Evolutionary conservation across 148 eudicot genomes (phyloP).

Genomic region (Spergularia marina): DNA sequence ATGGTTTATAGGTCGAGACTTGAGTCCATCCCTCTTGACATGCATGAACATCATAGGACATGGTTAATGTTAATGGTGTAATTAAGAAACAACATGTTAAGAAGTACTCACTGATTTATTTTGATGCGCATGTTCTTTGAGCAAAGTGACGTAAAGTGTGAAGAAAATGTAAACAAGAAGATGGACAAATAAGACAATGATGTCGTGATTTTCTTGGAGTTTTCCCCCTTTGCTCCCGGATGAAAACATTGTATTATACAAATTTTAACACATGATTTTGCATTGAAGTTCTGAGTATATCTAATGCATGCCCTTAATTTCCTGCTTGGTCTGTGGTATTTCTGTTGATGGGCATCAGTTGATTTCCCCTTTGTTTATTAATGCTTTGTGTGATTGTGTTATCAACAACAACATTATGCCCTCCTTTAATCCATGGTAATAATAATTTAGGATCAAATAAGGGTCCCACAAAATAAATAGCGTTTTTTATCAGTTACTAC

Average conservation of each 20-base stretch:
- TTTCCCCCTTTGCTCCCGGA: neutral
- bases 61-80: too few species aligned
- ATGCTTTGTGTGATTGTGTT: neutral
- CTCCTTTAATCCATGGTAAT: neutral
- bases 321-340: neutral
- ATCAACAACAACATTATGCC: neutral
- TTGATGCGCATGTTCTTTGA: neutral
- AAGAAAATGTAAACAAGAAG: neutral
- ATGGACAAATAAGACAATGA: neutral
- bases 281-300: too few species aligned
- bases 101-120: too few species aligned
- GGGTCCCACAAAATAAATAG: too few species aligned
- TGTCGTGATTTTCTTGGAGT: constrained; percentile 11
- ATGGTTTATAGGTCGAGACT: too few species aligned
- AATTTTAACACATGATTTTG: neutral
- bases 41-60: too few species aligned
- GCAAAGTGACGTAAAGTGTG: constrained; percentile 12
- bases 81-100: too few species aligned
- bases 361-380: neutral
- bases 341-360: neutral
- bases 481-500: too few species aligned
- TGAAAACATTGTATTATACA: neutral
- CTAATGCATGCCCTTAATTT: neutral
- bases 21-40: too few species aligned
- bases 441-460: too few species aligned